Evolutionary conservation across 768 basidiomycete species (phyloP).

Genomic region (Cystobasidium ongulense): DNA sequence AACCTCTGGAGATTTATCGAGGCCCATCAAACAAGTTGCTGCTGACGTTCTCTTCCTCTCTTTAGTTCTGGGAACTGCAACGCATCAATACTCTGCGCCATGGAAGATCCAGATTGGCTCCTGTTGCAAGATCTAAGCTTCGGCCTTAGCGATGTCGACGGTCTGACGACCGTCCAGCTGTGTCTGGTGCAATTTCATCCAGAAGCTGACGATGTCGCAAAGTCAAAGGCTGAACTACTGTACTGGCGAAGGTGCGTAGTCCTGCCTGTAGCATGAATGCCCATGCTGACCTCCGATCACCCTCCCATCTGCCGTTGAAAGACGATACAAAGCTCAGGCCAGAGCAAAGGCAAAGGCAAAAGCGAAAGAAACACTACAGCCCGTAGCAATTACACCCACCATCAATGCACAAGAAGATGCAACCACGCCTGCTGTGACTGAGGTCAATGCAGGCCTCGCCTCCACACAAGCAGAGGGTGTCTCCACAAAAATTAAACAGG

Average conservation of each 20-base stretch:
- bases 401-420: no score
- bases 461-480: no score
- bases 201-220: slow-evolving; percentile 2
- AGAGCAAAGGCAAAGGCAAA: neutral
- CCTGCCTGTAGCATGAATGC: neutral
- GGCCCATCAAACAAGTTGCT: no score
- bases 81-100: neutral
- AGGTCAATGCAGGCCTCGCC: no score
- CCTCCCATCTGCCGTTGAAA: neutral
- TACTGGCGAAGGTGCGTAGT: slow-evolving; percentile 1
- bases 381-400: no score
- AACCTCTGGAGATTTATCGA: no score
- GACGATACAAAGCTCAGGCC: slow-evolving; percentile 2
- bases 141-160: neutral
- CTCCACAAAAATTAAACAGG: no score
- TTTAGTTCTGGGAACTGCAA: neutral
- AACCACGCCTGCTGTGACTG: no score
- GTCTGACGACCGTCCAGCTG: neutral
- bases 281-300: no score
- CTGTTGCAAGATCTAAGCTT: neutral
- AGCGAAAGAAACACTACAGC: neutral
- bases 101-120: neutral
- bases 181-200: slow-evolving; percentile 2
- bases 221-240: neutral
- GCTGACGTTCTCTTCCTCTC: neutral